Conservation (phyloP, 2,329 filamentous ascomycete genomes). For the Cercospora canescens region DNA sequence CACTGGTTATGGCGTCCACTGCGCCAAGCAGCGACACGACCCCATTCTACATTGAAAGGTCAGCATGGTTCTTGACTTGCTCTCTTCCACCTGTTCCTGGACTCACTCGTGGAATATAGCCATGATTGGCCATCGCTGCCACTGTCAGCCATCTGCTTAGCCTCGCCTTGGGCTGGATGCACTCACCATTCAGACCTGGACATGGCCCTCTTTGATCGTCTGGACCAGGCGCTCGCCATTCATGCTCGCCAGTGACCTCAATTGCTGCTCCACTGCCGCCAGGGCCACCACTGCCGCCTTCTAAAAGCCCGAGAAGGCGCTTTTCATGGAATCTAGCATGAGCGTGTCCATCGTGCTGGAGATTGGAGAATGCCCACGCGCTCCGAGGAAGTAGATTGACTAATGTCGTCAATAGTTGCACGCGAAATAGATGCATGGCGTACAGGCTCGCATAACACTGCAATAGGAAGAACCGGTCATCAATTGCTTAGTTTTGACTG, state of each 20-base stretch:
- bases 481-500: conserved; percentile 16
- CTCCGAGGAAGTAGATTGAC: not conserved
- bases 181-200: conserved; percentile 11
- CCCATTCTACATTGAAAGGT: conserved; percentile 9
- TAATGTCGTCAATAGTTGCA: not conserved
- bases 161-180: too few relatives aligned
- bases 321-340: not conserved
- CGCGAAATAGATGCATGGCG: conserved; percentile 12
- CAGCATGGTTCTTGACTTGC: not conserved
- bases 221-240: conserved; percentile 13
- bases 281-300: not conserved
- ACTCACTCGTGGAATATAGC: conserved; percentile 15
- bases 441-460: not conserved
- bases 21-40: conserved; percentile 23
- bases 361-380: conserved; percentile 7
- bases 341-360: not conserved
- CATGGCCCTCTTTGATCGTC: conserved; percentile 21
- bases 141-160: not conserved
- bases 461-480: conserved; percentile 13
- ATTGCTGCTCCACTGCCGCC: conserved; percentile 1
- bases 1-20: conserved; percentile 21
- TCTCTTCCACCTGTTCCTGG: not conserved
- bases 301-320: conserved; percentile 8
- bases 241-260: conserved; percentile 7
- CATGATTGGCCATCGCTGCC: conserved; percentile 21